phyloP scores from a whole-genome alignment of 2,329 filamentous ascomycete species.

The Chrysoporthe puriensis region DNA sequence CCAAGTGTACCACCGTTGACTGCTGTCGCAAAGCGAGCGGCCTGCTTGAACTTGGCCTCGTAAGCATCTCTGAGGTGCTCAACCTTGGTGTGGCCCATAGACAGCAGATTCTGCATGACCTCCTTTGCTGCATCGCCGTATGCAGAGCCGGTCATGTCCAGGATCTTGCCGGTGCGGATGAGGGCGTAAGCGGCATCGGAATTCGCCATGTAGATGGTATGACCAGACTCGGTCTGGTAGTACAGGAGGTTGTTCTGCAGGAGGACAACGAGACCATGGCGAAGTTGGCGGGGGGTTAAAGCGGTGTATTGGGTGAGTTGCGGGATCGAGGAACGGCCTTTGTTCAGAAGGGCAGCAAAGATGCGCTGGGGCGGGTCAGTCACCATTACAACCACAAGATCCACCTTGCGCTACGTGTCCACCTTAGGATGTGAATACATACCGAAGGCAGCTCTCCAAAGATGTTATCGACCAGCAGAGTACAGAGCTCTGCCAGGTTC shows the following conservation, averaged over 20 bases:
- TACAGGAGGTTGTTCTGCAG: slow-evolving; percentile 87
- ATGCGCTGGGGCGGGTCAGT: slow-evolving; percentile 66
- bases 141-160: slow-evolving; percentile 73
- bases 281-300: slow-evolving; percentile 74
- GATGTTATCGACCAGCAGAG: slow-evolving; percentile 83
- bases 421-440: slow-evolving; percentile 45
- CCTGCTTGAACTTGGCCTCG: slow-evolving; percentile 39
- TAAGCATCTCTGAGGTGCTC: slow-evolving; percentile 71
- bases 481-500: slow-evolving; percentile 84
- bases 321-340: slow-evolving; percentile 74
- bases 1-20: slow-evolving; percentile 5
- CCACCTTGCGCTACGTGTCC: slow-evolving; percentile 28
- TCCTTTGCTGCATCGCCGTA: slow-evolving; percentile 76
- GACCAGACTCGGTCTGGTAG: slow-evolving; percentile 67
- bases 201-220: slow-evolving; percentile 84
- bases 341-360: slow-evolving; percentile 75
- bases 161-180: slow-evolving; percentile 78
- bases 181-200: slow-evolving; percentile 79
- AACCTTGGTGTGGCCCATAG: slow-evolving; percentile 76
- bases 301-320: slow-evolving; percentile 74
- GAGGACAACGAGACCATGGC: slow-evolving; percentile 80
- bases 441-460: slow-evolving; percentile 93
- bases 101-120: slow-evolving; percentile 74
- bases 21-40: slow-evolving; percentile 27
- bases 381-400: slow-evolving; percentile 19